Percentiles rank a stretch among this genome's conserved stretches.
Evolutionary conservation across 1,284 basidiomycete species (phyloP).

Genomic region (Ganoderma leucocontextum): DNA sequence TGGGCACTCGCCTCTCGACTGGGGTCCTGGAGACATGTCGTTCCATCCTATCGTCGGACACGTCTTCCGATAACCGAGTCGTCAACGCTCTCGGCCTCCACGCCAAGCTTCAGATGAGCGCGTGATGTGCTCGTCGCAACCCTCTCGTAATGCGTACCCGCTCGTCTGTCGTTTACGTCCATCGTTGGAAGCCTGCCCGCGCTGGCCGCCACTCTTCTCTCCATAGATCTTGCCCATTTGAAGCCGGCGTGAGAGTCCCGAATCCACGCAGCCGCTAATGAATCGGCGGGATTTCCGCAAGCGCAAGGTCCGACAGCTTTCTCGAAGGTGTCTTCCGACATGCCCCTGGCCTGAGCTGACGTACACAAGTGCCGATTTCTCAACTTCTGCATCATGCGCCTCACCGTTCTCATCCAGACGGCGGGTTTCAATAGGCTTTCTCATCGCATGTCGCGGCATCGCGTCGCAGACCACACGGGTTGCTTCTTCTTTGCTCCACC

Average conservation of each 20-base stretch:
- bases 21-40: neutral
- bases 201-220: neutral
- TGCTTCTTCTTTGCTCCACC: conserved; percentile 5
- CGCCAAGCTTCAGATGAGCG: neutral
- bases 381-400: conserved; percentile 3
- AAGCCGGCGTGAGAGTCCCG: neutral
- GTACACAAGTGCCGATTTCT: conserved; percentile 7
- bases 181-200: neutral
- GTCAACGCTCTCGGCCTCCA: conserved; percentile 3
- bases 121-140: neutral
- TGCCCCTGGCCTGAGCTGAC: neutral
- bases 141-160: neutral
- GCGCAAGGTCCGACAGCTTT: neutral
- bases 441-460: conserved; percentile 1
- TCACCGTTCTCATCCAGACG: neutral
- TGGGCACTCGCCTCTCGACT: conserved; percentile 1
- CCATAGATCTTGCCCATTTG: neutral
- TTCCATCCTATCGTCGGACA: neutral
- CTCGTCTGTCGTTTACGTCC: conserved; percentile 7
- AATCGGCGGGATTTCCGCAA: conserved; percentile 4
- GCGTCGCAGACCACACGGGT: neutral
- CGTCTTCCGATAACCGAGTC: conserved; percentile 5
- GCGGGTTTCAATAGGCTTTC: neutral
- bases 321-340: conserved; percentile 6
- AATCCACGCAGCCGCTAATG: neutral